These are phyloP conservation scores for Fusarium agapanthi DNA, from an alignment of 2,329 filamentous ascomycete genomes.

Conservation along the genomic window DNA sequence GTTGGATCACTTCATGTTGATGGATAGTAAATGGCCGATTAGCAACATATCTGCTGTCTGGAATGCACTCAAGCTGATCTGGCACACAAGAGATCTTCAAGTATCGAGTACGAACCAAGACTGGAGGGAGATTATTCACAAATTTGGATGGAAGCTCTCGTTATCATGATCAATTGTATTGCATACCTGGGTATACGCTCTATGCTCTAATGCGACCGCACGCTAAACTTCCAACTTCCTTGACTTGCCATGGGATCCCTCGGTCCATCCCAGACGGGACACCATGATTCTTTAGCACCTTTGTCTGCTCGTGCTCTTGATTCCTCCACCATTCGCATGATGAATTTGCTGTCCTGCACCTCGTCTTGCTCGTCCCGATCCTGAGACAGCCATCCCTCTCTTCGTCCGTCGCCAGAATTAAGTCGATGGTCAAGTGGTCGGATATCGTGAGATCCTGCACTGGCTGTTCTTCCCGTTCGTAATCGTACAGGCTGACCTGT, in stretches of 20 bases:
- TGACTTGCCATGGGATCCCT: constrained; percentile 27
- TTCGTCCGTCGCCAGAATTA: constrained; percentile 20
- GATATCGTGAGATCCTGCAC: constrained; percentile 1
- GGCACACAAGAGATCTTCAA: constrained; percentile 32
- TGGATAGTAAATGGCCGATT: constrained; percentile 37
- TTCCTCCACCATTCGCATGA: constrained; percentile 33
- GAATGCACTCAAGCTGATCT: constrained; percentile 34
- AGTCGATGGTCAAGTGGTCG: constrained; percentile 21
- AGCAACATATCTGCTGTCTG: constrained; percentile 39
- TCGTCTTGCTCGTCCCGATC: not conserved
- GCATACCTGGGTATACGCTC: not conserved
- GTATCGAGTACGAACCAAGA: constrained; percentile 24
- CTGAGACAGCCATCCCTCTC: constrained; percentile 29
- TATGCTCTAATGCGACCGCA: constrained; percentile 11
- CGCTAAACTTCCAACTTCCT: constrained; percentile 24
- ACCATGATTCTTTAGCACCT: constrained; percentile 33
- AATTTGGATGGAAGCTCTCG: constrained; percentile 39
- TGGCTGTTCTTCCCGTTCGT: not conserved
- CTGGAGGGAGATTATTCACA: constrained; percentile 38
- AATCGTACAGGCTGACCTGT: constrained; percentile 24
- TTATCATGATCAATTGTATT: not conserved
- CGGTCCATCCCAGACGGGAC: constrained; percentile 37
- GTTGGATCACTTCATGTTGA: constrained; percentile 27
- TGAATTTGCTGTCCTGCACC: constrained; percentile 14
- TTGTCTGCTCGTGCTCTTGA: constrained; percentile 26